These are phyloP conservation scores for Breviolum minutum DNA, from an alignment of 73 alveolate genomes.

Conservation along the genomic window DNA sequence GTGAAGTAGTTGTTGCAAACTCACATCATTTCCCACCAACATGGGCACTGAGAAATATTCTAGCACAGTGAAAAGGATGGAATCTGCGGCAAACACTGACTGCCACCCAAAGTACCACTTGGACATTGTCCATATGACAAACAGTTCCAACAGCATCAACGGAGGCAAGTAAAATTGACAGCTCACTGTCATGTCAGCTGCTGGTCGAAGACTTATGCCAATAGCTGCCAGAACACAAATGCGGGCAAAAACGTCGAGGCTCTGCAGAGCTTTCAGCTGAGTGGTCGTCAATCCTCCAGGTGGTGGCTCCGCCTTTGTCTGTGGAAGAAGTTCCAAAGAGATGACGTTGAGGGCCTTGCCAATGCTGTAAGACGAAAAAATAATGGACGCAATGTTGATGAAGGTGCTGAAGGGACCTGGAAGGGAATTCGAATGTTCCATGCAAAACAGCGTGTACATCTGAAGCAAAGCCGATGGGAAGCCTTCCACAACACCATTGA, in stretches of 20 bases:
- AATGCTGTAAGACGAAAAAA: not conserved
- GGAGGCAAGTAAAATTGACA: not conserved
- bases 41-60: not conserved
- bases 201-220: not conserved
- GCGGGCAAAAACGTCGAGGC: not conserved
- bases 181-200: not conserved
- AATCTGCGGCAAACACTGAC: too few relatives aligned
- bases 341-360: not conserved
- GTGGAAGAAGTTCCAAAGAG: not conserved
- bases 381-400: not conserved
- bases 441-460: not conserved
- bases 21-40: not conserved
- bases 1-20: not conserved
- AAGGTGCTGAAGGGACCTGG: not conserved
- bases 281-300: not conserved
- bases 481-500: constrained; percentile 20
- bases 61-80: not conserved
- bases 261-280: not conserved
- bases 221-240: not conserved
- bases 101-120: not conserved
- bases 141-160: not conserved
- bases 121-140: not conserved
- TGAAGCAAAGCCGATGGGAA: constrained; percentile 33
- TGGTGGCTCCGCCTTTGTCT: not conserved
- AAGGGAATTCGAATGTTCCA: not conserved